Evolutionary conservation across 176 grass and related monocot species (phyloP).

Genomic region (Leersia perrieri): DNA sequence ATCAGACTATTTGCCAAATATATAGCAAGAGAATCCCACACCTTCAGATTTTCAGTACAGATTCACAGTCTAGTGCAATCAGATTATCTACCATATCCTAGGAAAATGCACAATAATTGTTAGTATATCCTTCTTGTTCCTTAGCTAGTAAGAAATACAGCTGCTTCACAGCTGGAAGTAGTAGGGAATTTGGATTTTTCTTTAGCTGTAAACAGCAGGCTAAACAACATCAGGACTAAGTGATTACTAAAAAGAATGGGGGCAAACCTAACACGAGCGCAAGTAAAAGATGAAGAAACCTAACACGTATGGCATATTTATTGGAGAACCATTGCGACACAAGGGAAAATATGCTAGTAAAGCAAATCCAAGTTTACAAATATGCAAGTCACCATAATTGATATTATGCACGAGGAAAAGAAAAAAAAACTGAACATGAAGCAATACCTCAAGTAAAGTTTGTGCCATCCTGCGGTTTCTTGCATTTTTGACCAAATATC

Average conservation of each 20-base stretch:
- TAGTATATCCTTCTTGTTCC: too few species aligned
- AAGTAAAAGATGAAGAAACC: not conserved
- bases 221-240: not conserved
- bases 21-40: not conserved
- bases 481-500: slow-evolving; percentile 92
- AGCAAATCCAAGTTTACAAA: not conserved
- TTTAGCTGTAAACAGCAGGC: too few species aligned
- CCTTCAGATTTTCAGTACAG: not conserved
- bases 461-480: slow-evolving; percentile 56
- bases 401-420: not conserved
- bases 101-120: not conserved
- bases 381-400: not conserved
- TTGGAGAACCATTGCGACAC: not conserved
- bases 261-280: not conserved
- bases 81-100: not conserved
- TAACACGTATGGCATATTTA: not conserved
- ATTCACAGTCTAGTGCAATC: not conserved
- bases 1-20: not conserved
- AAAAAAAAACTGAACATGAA: not conserved
- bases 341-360: not conserved
- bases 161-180: too few species aligned
- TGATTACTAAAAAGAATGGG: not conserved
- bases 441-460: slow-evolving; percentile 75
- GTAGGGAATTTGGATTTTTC: too few species aligned
- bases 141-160: too few species aligned